These are phyloP conservation scores for Paecilomyces formosus DNA, from an alignment of 2,329 filamentous ascomycete genomes.

Conservation along the genomic window DNA sequence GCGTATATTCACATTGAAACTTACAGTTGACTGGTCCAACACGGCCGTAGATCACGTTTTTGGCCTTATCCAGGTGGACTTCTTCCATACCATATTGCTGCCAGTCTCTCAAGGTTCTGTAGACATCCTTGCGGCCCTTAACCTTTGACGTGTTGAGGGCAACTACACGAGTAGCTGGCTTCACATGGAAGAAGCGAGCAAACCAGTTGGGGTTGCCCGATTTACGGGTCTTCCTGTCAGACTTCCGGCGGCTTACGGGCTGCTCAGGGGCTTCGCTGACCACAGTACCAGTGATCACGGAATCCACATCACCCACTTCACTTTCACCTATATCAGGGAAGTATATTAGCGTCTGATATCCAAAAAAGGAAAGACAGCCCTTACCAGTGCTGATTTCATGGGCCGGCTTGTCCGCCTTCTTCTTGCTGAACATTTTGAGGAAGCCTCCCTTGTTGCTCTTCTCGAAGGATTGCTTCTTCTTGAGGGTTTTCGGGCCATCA, in stretches of 20 bases:
- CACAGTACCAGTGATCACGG: background rate
- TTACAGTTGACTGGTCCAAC: slow-evolving; percentile 73
- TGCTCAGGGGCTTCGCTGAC: background rate
- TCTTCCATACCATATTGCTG: slow-evolving; percentile 72
- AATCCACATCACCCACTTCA: background rate
- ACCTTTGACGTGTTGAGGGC: slow-evolving; percentile 67
- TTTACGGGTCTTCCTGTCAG: slow-evolving; percentile 19
- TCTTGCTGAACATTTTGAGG: slow-evolving; percentile 47
- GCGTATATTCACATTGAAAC: slow-evolving; percentile 24
- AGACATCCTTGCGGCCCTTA: slow-evolving; percentile 70
- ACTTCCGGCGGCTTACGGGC: slow-evolving; percentile 8
- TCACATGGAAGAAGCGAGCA: slow-evolving; percentile 79
- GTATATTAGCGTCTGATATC: background rate
- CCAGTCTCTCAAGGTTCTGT: slow-evolving; percentile 71
- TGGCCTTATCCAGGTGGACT: slow-evolving; percentile 69
- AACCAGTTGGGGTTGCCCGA: slow-evolving; percentile 71
- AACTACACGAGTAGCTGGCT: slow-evolving; percentile 67
- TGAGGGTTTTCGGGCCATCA: slow-evolving; percentile 4
- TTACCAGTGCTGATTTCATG: slow-evolving; percentile 30
- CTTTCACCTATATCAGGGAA: background rate
- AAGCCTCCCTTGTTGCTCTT: slow-evolving; percentile 41
- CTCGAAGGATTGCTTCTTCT: slow-evolving; percentile 10
- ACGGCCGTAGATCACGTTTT: slow-evolving; percentile 71
- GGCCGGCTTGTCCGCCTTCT: slow-evolving; percentile 31
- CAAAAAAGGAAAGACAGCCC: slow-evolving; percentile 9